These are phyloP conservation scores for Trichothecium sympodiale DNA, from an alignment of 2,329 filamentous ascomycete genomes.

Conservation along the genomic window DNA sequence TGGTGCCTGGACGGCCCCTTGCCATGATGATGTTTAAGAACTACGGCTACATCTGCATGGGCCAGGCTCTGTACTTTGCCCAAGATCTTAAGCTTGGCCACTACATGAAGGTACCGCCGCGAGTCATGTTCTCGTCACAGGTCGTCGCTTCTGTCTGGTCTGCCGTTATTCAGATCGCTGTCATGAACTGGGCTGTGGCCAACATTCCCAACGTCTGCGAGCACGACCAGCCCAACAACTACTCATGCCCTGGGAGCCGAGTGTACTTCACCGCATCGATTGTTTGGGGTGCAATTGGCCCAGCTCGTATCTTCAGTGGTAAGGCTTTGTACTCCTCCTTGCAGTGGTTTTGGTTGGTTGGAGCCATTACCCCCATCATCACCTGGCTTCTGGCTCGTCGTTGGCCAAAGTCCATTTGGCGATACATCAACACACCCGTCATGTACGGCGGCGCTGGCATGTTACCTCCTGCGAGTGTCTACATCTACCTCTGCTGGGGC, in stretches of 20 bases:
- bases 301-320: conserved; percentile 55
- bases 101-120: conserved; percentile 56
- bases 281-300: conserved; percentile 65
- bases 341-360: conserved; percentile 62
- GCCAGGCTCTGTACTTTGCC: conserved; percentile 52
- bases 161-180: conserved; percentile 49
- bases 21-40: conserved; percentile 74
- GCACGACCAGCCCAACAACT: conserved; percentile 39
- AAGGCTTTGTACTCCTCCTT: conserved; percentile 51
- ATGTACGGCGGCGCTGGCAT: conserved; percentile 54
- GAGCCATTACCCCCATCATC: conserved; percentile 49
- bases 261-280: conserved; percentile 59
- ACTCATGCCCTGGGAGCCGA: conserved; percentile 42
- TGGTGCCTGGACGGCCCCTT: conserved; percentile 58
- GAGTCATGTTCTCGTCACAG: conserved; percentile 51
- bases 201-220: conserved; percentile 53
- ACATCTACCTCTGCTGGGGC: conserved; percentile 63
- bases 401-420: conserved; percentile 49
- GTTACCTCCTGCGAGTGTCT: conserved; percentile 58
- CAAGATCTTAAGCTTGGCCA: conserved; percentile 58
- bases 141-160: conserved; percentile 49
- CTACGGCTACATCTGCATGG: conserved; percentile 59
- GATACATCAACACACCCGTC: conserved; percentile 57
- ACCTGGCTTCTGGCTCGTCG: conserved; percentile 51
- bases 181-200: conserved; percentile 55